These are phyloP conservation scores for Dimocarpus longan DNA, from an alignment of 345 rosid species.

Conservation along the genomic window DNA sequence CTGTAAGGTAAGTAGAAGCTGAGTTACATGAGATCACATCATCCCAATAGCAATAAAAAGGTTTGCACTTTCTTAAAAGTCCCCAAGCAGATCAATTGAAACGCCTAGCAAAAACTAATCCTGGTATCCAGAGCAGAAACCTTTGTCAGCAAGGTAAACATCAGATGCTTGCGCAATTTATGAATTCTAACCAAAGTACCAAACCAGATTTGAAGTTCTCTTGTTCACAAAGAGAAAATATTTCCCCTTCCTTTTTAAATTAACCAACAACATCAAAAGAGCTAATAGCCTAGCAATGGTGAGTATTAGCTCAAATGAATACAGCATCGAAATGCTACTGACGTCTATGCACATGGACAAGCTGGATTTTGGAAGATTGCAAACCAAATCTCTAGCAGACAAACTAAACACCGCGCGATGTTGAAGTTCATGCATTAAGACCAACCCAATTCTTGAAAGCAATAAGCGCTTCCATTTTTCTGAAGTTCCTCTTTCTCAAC, in stretches of 20 bases:
- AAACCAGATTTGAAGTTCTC: background rate
- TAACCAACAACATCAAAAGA: background rate
- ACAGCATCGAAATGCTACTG: background rate
- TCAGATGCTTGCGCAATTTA: background rate
- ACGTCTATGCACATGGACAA: background rate
- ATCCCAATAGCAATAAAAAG: background rate
- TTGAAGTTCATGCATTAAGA: conserved; percentile 56
- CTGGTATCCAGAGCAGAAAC: background rate
- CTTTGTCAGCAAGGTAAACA: background rate
- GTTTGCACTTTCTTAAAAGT: background rate
- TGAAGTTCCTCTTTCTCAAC: conserved; percentile 77
- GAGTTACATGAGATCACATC: background rate
- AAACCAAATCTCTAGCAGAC: background rate
- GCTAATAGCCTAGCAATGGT: background rate
- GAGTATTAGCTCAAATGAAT: background rate
- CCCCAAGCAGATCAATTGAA: background rate
- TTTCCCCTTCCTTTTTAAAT: conserved; percentile 4
- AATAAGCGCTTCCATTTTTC: conserved; percentile 90
- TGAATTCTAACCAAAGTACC: background rate
- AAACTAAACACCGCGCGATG: background rate
- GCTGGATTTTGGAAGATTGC: background rate
- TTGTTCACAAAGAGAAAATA: background rate
- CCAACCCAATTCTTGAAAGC: conserved; percentile 99
- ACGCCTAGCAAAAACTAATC: background rate
- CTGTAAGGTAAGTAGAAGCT: conserved; percentile 4